Conservation (phyloP, 768 basidiomycete genomes). For the Naganishia kalamii region DNA sequence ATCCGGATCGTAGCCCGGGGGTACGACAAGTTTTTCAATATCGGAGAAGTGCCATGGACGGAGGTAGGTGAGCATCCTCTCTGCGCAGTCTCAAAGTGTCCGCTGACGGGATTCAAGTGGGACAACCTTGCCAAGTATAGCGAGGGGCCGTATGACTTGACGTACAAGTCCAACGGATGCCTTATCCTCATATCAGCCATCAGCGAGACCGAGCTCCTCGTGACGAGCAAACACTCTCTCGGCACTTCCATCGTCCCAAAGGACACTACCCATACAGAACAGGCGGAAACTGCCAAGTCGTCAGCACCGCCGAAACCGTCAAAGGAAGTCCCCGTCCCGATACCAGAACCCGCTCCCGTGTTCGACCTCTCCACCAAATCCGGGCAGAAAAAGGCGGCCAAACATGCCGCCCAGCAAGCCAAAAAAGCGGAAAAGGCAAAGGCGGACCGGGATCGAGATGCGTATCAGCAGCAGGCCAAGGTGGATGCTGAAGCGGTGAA, state of each 20-base stretch:
- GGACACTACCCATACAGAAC: not conserved
- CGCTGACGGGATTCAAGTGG: slow-evolving; percentile 56
- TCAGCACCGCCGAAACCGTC: not conserved
- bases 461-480: not conserved
- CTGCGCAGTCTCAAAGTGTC: no score
- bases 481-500: slow-evolving; percentile 40
- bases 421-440: slow-evolving; percentile 10
- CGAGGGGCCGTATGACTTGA: slow-evolving; percentile 69
- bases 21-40: slow-evolving; percentile 99
- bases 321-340: not conserved
- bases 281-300: not conserved
- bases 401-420: not conserved
- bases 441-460: not conserved
- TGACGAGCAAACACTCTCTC: slow-evolving; percentile 88
- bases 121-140: slow-evolving; percentile 63
- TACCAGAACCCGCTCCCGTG: not conserved
- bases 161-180: slow-evolving; percentile 92
- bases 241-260: slow-evolving; percentile 6
- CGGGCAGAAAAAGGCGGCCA: slow-evolving; percentile 12
- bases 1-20: slow-evolving; percentile 71
- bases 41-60: slow-evolving; percentile 92
- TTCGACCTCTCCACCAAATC: slow-evolving; percentile 16
- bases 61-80: slow-evolving; percentile 55
- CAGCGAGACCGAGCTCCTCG: slow-evolving; percentile 63
- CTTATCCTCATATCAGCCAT: slow-evolving; percentile 91